Evolutionary conservation across 805 yeast species (phyloP).

Genomic region (Pichia scutulata): DNA sequence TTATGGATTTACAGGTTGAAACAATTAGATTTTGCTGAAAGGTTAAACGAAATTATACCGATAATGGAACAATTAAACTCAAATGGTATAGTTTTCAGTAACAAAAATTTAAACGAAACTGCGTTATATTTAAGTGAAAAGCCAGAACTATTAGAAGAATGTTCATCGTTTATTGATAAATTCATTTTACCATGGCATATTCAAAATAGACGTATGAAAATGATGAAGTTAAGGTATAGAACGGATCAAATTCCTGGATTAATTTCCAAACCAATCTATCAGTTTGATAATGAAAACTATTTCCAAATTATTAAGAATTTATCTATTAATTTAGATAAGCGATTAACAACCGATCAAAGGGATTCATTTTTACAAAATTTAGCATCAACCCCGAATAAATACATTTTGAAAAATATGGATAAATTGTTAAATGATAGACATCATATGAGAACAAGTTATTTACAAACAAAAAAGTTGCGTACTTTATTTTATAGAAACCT

Average conservation of each 20-base stretch:
- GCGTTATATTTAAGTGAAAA: slow-evolving; percentile 19
- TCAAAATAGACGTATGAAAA: slow-evolving; percentile 2
- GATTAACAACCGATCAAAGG: slow-evolving; percentile 9
- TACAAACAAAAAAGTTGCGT: slow-evolving; percentile 4
- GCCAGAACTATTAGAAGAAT: slow-evolving; percentile 14
- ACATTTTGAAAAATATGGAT: slow-evolving; percentile 13
- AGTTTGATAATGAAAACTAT: slow-evolving; percentile 8
- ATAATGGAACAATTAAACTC: slow-evolving; percentile 14
- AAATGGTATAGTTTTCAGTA: slow-evolving; percentile 24
- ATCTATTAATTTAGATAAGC: slow-evolving; percentile 10
- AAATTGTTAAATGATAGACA: slow-evolving; percentile 4
- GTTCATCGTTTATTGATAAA: slow-evolving; percentile 23
- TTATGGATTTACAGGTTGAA: slow-evolving; percentile 26
- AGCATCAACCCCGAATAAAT: slow-evolving; percentile 7
- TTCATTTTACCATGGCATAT: slow-evolving; percentile 22
- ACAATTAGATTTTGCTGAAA: slow-evolving; percentile 22
- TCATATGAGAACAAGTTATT: slow-evolving; percentile 8
- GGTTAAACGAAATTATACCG: slow-evolving; percentile 13
- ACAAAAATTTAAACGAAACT: slow-evolving; percentile 22
- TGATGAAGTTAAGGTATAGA: slow-evolving; percentile 10
- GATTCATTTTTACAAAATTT: slow-evolving; percentile 9
- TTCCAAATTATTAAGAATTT: slow-evolving; percentile 14
- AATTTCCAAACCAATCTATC: slow-evolving; percentile 4
- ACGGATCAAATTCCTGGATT: slow-evolving; percentile 9
- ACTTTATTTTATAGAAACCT: slow-evolving; percentile 4